These are phyloP conservation scores for Nakazawaea anatomiae DNA, from an alignment of 805 yeast species.

Conservation along the genomic window DNA sequence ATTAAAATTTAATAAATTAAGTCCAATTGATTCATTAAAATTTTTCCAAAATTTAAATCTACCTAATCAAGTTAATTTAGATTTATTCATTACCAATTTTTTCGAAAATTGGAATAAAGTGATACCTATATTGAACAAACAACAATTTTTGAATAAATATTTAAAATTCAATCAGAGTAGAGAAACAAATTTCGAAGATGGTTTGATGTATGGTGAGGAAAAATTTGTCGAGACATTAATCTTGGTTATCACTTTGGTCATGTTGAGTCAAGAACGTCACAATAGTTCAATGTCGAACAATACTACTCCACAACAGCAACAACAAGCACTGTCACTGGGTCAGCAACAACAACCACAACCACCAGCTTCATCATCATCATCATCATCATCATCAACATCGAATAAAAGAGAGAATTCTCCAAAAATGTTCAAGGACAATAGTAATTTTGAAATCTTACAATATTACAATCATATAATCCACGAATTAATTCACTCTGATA, in stretches of 20 bases:
- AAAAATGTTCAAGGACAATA: constrained; percentile 10
- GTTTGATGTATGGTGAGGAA: constrained; percentile 38
- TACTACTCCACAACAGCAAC: background rate
- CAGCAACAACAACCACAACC: background rate
- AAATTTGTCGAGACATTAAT: constrained; percentile 51
- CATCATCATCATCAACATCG: constrained; percentile 6
- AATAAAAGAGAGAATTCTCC: constrained; percentile 10
- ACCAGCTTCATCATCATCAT: background rate
- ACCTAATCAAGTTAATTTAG: constrained; percentile 55
- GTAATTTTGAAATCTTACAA: constrained; percentile 29
- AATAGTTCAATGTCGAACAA: constrained; percentile 8
- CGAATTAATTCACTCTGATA: constrained; percentile 56
- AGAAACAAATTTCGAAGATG: constrained; percentile 36
- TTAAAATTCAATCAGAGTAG: constrained; percentile 37
- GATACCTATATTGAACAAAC: constrained; percentile 65
- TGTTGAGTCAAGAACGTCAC: constrained; percentile 31
- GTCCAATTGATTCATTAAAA: constrained; percentile 34
- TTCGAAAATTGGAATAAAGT: constrained; percentile 75
- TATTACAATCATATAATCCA: constrained; percentile 58
- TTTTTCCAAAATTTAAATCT: constrained; percentile 39
- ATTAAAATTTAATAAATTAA: constrained; percentile 31
- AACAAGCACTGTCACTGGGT: background rate
- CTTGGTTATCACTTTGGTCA: constrained; percentile 45
- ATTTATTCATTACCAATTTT: constrained; percentile 59
- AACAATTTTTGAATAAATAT: constrained; percentile 61